These are phyloP conservation scores for Pseudohalonectria lignicola DNA, from an alignment of 2,329 filamentous ascomycete species.

Conservation along the genomic window DNA sequence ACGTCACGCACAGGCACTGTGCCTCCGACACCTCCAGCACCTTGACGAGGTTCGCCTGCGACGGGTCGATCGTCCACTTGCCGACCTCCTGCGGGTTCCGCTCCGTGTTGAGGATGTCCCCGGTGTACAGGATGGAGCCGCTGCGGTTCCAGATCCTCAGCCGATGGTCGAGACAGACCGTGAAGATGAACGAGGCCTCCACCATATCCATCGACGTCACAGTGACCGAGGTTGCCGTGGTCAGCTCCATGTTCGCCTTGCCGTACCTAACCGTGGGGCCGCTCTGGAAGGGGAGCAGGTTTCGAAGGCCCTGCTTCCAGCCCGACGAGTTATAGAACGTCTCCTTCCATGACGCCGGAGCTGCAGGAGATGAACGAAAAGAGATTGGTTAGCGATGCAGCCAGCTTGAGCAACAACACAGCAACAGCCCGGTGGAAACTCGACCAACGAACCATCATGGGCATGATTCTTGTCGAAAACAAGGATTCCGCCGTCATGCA, in stretches of 20 bases:
- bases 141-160: slow-evolving; percentile 85
- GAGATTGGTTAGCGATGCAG: slow-evolving; percentile 11
- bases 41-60: slow-evolving; percentile 65
- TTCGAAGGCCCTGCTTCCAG: slow-evolving; percentile 57
- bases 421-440: neutral
- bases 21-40: slow-evolving; percentile 50
- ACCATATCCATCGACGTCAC: slow-evolving; percentile 39
- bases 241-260: slow-evolving; percentile 54
- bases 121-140: slow-evolving; percentile 64
- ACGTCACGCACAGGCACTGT: slow-evolving; percentile 58
- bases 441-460: slow-evolving; percentile 29
- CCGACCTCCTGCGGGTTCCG: slow-evolving; percentile 55
- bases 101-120: slow-evolving; percentile 64
- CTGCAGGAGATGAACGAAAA: too few relatives aligned
- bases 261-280: slow-evolving; percentile 53
- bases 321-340: slow-evolving; percentile 63
- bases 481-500: slow-evolving; percentile 69
- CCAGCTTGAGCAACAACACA: neutral
- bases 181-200: slow-evolving; percentile 50
- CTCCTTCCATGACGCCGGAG: slow-evolving; percentile 48
- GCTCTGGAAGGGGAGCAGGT: slow-evolving; percentile 55
- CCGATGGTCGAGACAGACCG: slow-evolving; percentile 79
- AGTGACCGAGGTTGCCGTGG: slow-evolving; percentile 54
- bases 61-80: slow-evolving; percentile 71
- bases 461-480: slow-evolving; percentile 51